Conservation (phyloP, 2,329 filamentous ascomycete genomes). For the Aspergillus fumigatiaffinis region DNA sequence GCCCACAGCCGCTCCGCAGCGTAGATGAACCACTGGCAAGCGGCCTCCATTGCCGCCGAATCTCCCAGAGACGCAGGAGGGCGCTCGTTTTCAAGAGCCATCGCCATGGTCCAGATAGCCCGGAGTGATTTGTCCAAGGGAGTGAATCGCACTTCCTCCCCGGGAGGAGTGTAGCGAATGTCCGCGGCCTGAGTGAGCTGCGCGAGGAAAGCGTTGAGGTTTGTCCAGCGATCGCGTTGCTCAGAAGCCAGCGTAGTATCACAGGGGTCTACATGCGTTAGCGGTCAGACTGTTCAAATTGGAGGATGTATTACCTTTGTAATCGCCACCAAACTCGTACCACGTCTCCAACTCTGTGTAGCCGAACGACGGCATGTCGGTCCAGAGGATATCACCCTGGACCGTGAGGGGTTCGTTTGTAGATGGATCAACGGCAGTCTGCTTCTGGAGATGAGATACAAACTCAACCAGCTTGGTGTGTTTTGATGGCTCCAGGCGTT, state of each 20-base stretch:
- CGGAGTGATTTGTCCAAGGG: not conserved
- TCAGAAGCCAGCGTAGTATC: not conserved
- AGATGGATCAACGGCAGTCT: not conserved
- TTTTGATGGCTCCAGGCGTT: not conserved
- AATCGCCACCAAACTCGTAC: not conserved
- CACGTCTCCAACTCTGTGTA: not conserved
- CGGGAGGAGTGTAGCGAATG: constrained; percentile 3
- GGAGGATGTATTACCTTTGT: not conserved
- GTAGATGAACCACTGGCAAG: constrained; percentile 15
- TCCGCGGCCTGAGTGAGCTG: constrained; percentile 13
- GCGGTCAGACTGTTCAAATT: not conserved
- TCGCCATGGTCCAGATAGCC: not conserved
- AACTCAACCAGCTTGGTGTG: not conserved
- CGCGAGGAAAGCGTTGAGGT: constrained; percentile 12
- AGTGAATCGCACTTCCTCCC: not conserved
- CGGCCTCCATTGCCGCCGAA: constrained; percentile 10
- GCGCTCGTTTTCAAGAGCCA: not conserved
- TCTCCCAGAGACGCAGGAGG: not conserved
- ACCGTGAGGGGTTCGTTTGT: not conserved
- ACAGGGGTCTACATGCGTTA: not conserved
- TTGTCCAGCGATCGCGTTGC: constrained; percentile 38
- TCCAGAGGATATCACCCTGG: not conserved
- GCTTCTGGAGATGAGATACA: not conserved
- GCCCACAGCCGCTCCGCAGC: constrained; percentile 8
- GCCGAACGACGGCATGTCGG: not conserved